Percentiles rank a stretch among this genome's conserved stretches.
phyloP scores from a whole-genome alignment of 345 rosid genomes.

The Ricinus communis region DNA sequence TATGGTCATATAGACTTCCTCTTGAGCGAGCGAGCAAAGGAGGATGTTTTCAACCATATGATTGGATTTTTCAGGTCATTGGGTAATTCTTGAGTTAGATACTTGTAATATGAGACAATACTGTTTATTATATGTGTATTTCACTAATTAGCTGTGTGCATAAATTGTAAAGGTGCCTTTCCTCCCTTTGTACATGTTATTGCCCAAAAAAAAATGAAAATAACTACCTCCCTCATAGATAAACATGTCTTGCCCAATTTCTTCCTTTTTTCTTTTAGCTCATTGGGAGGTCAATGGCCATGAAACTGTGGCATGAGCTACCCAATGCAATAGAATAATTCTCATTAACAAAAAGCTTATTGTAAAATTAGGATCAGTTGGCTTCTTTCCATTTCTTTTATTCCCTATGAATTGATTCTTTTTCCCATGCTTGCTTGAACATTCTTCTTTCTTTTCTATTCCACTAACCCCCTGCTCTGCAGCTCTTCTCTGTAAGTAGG shows the following conservation, averaged over 20 bases:
- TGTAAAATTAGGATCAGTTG: no score
- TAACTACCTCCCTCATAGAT: no score
- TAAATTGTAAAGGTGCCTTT: constrained; percentile 14
- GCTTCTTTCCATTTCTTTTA: no score
- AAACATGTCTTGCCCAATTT: no score
- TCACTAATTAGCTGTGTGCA: constrained; percentile 14
- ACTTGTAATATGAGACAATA: constrained; percentile 2
- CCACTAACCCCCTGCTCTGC: not conserved
- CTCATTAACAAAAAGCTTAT: no score
- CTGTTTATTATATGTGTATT: not conserved
- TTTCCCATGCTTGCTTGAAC: no score
- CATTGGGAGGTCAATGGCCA: no score
- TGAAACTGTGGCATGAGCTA: no score
- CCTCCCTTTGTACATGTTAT: not conserved
- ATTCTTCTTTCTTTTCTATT: not conserved
- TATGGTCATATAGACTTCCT: constrained; percentile 14
- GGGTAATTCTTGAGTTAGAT: constrained; percentile 37
- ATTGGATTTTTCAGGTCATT: constrained; percentile 60
- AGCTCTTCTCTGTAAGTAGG: not conserved
- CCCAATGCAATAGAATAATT: no score
- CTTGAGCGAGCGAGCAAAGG: constrained; percentile 40
- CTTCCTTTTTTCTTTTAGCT: no score
- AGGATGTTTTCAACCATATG: constrained; percentile 58
- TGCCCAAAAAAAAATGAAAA: not conserved
- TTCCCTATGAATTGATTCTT: no score